Conservation (phyloP, 768 basidiomycete genomes). For the Suillus weaverae region DNA sequence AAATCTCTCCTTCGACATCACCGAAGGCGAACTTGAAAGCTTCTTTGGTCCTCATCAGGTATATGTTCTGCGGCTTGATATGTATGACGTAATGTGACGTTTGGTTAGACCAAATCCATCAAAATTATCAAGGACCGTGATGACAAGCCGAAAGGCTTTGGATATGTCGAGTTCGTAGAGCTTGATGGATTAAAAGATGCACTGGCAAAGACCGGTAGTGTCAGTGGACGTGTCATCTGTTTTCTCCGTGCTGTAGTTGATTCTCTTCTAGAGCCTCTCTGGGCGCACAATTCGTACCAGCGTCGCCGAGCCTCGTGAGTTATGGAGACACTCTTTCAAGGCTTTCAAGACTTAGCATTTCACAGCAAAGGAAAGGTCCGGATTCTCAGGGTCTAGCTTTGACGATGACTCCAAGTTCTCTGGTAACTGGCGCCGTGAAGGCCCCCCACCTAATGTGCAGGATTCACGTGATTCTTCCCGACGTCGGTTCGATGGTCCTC, state of each 20-base stretch:
- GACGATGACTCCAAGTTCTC: constrained; percentile 84
- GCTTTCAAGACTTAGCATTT: constrained; percentile 14
- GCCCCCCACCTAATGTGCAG: constrained; percentile 73
- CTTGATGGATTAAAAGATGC: constrained; percentile 86
- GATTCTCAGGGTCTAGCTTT: constrained; percentile 47
- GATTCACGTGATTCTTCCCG: constrained; percentile 64
- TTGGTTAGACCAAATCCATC: constrained; percentile 66
- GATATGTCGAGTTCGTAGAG: constrained; percentile 93
- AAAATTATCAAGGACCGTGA: constrained; percentile 94
- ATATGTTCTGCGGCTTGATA: constrained; percentile 16
- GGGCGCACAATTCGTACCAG: constrained; percentile 85
- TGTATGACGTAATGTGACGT: neutral
- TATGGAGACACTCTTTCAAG: constrained; percentile 3
- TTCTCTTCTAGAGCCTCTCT: constrained; percentile 53
- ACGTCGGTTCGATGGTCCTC: constrained; percentile 62
- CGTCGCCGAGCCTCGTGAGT: constrained; percentile 95
- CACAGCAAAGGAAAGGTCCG: constrained; percentile 74
- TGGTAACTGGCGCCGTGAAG: constrained; percentile 83
- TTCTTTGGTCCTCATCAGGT: constrained; percentile 77
- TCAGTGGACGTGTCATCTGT: constrained; percentile 38
- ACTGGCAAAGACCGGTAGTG: constrained; percentile 66
- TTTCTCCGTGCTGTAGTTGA: neutral
- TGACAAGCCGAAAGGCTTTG: constrained; percentile 96
- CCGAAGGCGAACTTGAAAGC: constrained; percentile 74
- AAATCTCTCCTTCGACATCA: constrained; percentile 91